Evolutionary conservation across 768 basidiomycete genomes (phyloP).

Genomic region (Leccinum obscurum): DNA sequence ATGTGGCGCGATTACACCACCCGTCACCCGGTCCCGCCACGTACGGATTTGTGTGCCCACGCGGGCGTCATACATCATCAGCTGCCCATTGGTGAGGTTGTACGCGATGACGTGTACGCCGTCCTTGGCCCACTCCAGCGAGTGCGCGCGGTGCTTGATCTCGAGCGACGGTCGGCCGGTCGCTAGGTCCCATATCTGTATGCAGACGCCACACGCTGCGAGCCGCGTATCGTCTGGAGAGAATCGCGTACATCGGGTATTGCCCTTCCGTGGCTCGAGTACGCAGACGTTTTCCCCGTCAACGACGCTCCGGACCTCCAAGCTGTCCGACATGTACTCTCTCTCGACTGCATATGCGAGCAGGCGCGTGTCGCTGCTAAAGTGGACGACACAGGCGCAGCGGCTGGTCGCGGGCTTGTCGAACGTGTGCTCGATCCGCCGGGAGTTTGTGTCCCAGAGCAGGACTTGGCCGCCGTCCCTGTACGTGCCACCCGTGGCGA

Average conservation of each 20-base stretch:
- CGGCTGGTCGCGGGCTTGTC: constrained; percentile 25
- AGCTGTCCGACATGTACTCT: constrained; percentile 27
- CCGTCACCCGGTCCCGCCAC: constrained; percentile 18
- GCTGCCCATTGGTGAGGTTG: constrained; percentile 26
- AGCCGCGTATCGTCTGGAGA: constrained; percentile 25
- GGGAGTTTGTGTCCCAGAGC: constrained; percentile 23
- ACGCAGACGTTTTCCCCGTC: constrained; percentile 17
- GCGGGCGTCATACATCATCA: constrained; percentile 25
- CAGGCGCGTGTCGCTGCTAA: constrained; percentile 21
- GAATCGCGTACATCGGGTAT: constrained; percentile 27
- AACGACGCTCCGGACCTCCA: constrained; percentile 18
- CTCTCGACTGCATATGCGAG: constrained; percentile 23
- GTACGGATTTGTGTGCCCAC: constrained; percentile 20
- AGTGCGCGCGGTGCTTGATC: constrained; percentile 28
- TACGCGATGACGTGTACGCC: constrained; percentile 19
- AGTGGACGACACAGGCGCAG: constrained; percentile 25
- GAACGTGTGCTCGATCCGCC: constrained; percentile 26
- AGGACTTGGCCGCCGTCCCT: constrained; percentile 26
- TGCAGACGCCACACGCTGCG: constrained; percentile 25
- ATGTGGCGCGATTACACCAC: constrained; percentile 3
- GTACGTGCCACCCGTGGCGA: constrained; percentile 26
- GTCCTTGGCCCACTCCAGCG: constrained; percentile 27
- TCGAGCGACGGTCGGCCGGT: constrained; percentile 22
- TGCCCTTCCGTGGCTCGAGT: constrained; percentile 25
- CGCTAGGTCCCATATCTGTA: constrained; percentile 24